Conservation (phyloP, 495 filamentous ascomycete species). For the Penicillium maclennaniae region DNA sequence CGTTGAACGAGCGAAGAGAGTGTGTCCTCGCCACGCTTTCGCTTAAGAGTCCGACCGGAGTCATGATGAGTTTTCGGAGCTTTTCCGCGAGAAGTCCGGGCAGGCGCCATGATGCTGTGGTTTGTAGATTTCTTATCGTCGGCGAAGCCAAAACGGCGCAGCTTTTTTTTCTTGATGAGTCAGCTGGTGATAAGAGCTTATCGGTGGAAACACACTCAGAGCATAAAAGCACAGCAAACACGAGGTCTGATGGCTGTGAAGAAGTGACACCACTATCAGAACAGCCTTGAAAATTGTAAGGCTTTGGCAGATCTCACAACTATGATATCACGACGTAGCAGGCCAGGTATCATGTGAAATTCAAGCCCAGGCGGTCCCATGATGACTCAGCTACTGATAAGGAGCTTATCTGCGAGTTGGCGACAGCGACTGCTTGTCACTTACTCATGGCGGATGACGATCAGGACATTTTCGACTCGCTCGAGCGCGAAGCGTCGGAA, state of each 20-base stretch:
- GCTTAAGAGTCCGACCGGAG: conserved; percentile 50
- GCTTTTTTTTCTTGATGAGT: conserved; percentile 36
- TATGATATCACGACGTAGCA: neutral
- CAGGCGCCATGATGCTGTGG: conserved; percentile 29
- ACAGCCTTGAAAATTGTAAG: neutral
- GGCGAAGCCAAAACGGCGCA: conserved; percentile 9
- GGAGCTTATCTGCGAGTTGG: conserved; percentile 1
- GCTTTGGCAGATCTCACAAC: neutral
- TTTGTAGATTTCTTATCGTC: conserved; percentile 1
- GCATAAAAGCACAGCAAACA: neutral
- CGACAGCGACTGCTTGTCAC: neutral
- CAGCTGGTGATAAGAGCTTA: conserved; percentile 36
- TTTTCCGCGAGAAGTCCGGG: conserved; percentile 18
- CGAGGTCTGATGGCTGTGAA: neutral
- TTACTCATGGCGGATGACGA: conserved; percentile 54
- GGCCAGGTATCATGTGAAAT: neutral
- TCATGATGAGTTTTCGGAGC: conserved; percentile 24
- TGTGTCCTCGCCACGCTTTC: conserved; percentile 54
- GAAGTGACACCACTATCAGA: neutral
- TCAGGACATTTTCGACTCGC: conserved; percentile 74
- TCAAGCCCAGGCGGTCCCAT: neutral
- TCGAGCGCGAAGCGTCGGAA: conserved; percentile 85
- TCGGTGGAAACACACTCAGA: neutral
- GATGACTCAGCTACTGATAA: conserved; percentile 6
- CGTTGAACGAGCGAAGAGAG: conserved; percentile 41